phyloP scores from a whole-genome alignment of 306 rosid species.

The Spatholobus suberectus region DNA sequence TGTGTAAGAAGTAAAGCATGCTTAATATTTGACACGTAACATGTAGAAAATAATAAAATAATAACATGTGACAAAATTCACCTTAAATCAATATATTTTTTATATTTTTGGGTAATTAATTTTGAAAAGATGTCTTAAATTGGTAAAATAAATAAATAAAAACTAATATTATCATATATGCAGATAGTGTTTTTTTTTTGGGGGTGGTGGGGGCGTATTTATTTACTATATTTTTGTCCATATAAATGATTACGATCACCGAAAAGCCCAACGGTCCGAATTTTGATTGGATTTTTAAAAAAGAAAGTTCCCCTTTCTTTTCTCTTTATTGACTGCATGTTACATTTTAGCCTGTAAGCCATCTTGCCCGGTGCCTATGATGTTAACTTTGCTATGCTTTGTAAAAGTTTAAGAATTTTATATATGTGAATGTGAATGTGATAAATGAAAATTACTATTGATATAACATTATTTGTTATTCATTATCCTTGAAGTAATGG shows the following conservation, averaged over 20 bases:
- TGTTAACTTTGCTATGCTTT: not conserved
- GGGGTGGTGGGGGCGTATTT: no score
- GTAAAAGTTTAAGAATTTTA: not conserved
- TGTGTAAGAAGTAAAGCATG: no score
- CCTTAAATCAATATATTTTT: no score
- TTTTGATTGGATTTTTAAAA: slow-evolving; percentile 40
- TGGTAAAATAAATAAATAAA: no score
- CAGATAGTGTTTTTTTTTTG: no score
- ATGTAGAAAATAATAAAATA: no score
- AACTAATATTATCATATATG: not conserved
- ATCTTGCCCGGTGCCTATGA: not conserved
- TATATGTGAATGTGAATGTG: not conserved
- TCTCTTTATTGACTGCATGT: slow-evolving; percentile 38
- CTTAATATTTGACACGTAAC: no score
- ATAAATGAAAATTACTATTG: not conserved
- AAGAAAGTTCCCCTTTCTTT: not conserved
- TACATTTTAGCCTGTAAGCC: slow-evolving; percentile 9
- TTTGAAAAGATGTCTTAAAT: no score
- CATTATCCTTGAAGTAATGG: not conserved
- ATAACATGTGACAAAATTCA: no score
- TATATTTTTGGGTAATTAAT: no score
- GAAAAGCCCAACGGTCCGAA: slow-evolving; percentile 46
- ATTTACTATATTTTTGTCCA: not conserved
- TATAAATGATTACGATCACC: slow-evolving; percentile 31
- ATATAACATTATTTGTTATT: not conserved